Evolutionary conservation across 106 monocot species (phyloP).

Genomic region (Acanthochlamys bracteata): DNA sequence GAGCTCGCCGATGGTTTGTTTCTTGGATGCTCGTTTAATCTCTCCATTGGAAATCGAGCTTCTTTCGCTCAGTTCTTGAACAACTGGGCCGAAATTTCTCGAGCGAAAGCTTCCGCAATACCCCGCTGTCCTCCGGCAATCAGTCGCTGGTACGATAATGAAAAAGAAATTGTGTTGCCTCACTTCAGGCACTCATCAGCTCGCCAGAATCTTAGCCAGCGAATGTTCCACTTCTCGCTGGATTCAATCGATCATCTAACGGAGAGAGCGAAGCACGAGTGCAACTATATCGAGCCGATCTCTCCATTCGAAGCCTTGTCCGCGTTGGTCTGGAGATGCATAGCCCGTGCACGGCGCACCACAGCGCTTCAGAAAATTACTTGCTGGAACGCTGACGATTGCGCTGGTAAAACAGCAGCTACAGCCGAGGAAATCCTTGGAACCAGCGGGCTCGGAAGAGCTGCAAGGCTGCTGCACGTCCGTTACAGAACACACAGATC

Average conservation of each 20-base stretch:
- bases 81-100: not conserved
- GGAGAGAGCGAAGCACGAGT: not conserved
- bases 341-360: not conserved
- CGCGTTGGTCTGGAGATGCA: not conserved
- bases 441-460: not conserved
- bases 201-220: not conserved
- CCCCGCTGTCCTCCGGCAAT: not conserved
- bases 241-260: not conserved
- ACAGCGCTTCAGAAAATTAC: not conserved
- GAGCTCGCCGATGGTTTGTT: conserved; percentile 1
- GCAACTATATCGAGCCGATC: not conserved
- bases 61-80: not conserved
- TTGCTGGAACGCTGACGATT: not conserved
- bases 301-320: not conserved
- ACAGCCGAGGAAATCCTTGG: not conserved
- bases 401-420: too few species aligned
- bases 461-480: not conserved
- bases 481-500: not conserved
- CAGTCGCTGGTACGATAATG: not conserved
- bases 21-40: not conserved
- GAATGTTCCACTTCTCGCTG: conserved; percentile 1
- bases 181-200: too few species aligned
- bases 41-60: not conserved
- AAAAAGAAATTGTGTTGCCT: not conserved
- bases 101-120: not conserved